phyloP scores from a whole-genome alignment of 805 yeast species.

The Zygoascus ofunaensis region DNA sequence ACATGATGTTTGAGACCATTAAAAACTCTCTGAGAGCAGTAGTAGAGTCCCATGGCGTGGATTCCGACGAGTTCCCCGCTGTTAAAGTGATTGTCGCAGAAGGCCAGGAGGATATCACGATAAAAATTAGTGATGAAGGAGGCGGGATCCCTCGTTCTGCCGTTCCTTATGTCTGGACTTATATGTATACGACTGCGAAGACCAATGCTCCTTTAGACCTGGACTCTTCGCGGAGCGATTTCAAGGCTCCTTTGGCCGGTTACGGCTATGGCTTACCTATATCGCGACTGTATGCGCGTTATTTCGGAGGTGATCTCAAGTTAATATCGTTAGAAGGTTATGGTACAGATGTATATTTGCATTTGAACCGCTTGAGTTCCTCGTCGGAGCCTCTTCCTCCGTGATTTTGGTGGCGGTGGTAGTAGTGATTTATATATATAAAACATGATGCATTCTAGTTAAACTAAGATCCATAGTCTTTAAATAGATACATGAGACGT shows the following conservation, averaged over 20 bases:
- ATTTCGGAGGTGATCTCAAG: constrained; percentile 84
- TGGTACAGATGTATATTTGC: constrained; percentile 87
- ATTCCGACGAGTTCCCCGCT: constrained; percentile 68
- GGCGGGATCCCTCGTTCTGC: constrained; percentile 86
- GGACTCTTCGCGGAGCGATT: constrained; percentile 49
- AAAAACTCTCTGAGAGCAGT: constrained; percentile 85
- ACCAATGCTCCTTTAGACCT: constrained; percentile 57
- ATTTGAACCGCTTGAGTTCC: constrained; percentile 68
- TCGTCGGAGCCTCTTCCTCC: constrained; percentile 51
- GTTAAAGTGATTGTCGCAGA: constrained; percentile 80
- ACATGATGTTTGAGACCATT: constrained; percentile 81
- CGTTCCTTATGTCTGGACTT: constrained; percentile 82
- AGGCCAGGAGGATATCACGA: constrained; percentile 84
- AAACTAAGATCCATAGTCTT: no score
- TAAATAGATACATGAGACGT: not conserved
- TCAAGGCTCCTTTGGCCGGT: constrained; percentile 90
- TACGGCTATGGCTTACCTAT: constrained; percentile 88
- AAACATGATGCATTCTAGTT: no score
- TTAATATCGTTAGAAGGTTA: constrained; percentile 88
- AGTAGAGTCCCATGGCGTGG: constrained; percentile 65
- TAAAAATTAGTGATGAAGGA: constrained; percentile 86
- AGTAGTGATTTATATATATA: not conserved
- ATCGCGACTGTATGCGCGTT: constrained; percentile 75
- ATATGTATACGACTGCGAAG: constrained; percentile 80
- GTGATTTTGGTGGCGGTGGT: not conserved